phyloP scores from a whole-genome alignment of 371 early-diverging fungal species.

The Enterocytospora artemiae region DNA sequence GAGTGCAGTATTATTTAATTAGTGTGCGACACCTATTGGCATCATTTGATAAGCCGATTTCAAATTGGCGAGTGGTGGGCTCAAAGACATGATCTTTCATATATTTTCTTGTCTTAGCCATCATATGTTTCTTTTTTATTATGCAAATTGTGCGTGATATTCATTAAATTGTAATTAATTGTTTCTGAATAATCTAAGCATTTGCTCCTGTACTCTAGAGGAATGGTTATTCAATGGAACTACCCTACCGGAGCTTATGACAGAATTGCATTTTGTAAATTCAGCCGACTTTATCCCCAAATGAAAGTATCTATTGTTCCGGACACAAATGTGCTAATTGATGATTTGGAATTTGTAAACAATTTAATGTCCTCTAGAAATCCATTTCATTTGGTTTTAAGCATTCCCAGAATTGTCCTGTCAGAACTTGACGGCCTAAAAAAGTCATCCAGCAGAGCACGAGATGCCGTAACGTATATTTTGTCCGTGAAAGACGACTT shows the following conservation, averaged over 20 bases:
- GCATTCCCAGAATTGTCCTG: slow-evolving; percentile 34
- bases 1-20: neutral
- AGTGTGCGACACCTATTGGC: neutral
- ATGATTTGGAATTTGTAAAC: slow-evolving; percentile 22
- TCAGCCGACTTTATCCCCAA: neutral
- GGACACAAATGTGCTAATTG: slow-evolving; percentile 48
- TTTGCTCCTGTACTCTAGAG: too few species aligned
- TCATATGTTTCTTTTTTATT: too few species aligned
- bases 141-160: too few species aligned
- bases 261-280: too few species aligned
- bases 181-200: too few species aligned
- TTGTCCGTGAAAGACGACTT: neutral
- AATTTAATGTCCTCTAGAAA: slow-evolving; percentile 6
- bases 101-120: too few species aligned
- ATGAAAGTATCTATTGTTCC: slow-evolving; percentile 31
- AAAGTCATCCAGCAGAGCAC: slow-evolving; percentile 5
- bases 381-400: slow-evolving; percentile 13
- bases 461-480: slow-evolving; percentile 32
- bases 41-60: too few species aligned
- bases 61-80: too few species aligned
- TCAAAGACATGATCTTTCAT: too few species aligned
- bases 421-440: slow-evolving; percentile 36
- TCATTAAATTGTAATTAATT: too few species aligned
- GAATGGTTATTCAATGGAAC: too few species aligned
- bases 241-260: too few species aligned